Evolutionary conservation across 495 filamentous ascomycete genomes (phyloP), one percentile per base, ranked within the genome.

Genomic region (Trichocladium antarcticum): DNA sequence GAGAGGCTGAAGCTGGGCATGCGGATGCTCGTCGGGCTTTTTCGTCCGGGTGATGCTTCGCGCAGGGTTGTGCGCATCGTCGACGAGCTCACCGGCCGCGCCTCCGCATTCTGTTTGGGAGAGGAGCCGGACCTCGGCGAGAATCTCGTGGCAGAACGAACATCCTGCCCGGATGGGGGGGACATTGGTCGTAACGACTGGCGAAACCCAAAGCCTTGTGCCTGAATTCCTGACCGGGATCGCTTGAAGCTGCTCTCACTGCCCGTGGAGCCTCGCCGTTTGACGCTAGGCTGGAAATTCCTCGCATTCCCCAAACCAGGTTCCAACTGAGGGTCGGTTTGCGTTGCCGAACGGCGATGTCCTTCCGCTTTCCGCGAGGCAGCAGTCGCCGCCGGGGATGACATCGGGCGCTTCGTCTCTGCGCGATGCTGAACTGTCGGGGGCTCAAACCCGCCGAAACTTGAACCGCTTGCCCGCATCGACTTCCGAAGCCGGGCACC

Each of bases 171-270:
- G 7, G 50, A 36, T 8, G 57, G 35, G 9, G 64, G 55, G 12
- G 68, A 65, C 11, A 56, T 22, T 29, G 60, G 54, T 32, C 71
- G 60, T 65, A 73, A 65, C 3, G 71, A 70, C 50, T 48, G 62
- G 12, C 70, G 70, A 42, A 74, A 65, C 6, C 54, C 52, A n/a
- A 59, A 54, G 10, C 58, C 58, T 12, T 57, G 50, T 6, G 45
- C 52, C 19, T 37, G 50, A 6, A 38, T 24, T n/a, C 31, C 31
- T 11, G 58, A 42, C 2, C 68, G 64, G 16, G 38, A 57, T 2
- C 72, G 68, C 37, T 68, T 71, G 37, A 75, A 75, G 51, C 72
- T 75, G 53, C 70, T 74, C 37, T 74, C 71, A 49, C 72, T 75
- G 24, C 57, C 63, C 20, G 68, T 65, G 5, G 72, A 75, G 8